Conservation (phyloP, 148 eudicot genomes). For the Rhododendron henanense region DNA sequence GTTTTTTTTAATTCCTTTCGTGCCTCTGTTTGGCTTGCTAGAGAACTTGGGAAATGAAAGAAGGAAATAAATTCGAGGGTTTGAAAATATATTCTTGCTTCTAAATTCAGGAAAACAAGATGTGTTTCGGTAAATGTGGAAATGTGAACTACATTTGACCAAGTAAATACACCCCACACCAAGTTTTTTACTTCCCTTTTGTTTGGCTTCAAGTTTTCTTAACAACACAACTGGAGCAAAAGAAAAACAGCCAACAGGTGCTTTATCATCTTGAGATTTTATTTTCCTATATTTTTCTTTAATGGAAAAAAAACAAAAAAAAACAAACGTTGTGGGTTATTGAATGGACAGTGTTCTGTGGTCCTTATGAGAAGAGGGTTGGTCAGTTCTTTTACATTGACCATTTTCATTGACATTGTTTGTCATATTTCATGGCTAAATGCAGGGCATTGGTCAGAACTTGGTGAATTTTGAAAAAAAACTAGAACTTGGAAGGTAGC, state of each 20-base stretch:
- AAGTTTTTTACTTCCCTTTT: neutral
- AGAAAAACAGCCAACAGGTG: neutral
- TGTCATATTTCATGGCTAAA: neutral
- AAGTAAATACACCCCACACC: neutral
- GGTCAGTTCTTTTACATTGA: neutral
- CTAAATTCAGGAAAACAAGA: too few species aligned
- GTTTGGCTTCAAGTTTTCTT: neutral
- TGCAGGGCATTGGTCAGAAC: neutral
- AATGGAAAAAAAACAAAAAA: neutral
- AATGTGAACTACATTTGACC: neutral
- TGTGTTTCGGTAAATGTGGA: neutral
- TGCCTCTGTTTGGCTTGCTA: neutral
- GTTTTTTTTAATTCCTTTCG: neutral
- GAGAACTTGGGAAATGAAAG: neutral
- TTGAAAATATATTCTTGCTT: neutral
- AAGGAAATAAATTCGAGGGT: neutral
- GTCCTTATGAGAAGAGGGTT: neutral
- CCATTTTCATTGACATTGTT: neutral
- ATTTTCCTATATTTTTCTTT: neutral
- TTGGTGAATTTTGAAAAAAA: slow-evolving; percentile 1
- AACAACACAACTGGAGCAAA: neutral
- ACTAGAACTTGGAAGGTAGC: neutral
- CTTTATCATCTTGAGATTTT: neutral
- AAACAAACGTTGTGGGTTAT: neutral
- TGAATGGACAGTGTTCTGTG: neutral